Percentiles rank a stretch among this genome's conserved stretches.
Conservation (phyloP, 202 grass and related monocot species). For the Miscanthus sacchariflorus region DNA sequence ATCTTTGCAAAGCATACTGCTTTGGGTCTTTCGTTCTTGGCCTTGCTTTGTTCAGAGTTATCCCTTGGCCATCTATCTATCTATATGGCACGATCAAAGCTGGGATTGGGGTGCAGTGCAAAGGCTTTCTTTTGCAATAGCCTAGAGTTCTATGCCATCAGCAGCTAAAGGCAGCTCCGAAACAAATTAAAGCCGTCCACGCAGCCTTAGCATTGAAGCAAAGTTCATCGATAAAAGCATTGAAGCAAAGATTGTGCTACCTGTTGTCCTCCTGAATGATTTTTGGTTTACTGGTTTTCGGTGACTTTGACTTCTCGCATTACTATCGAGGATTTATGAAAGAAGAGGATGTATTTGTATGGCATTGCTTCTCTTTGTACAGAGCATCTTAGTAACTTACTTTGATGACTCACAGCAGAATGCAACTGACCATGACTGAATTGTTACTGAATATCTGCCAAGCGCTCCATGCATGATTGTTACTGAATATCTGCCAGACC, state of each 20-base stretch:
- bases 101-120: background rate
- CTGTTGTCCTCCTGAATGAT: constrained; percentile 33
- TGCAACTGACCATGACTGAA: background rate
- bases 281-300: constrained; percentile 40
- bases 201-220: constrained; percentile 56
- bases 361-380: background rate
- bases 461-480: background rate
- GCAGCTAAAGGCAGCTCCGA: background rate
- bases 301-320: constrained; percentile 2
- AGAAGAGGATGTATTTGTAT: background rate
- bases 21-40: constrained; percentile 30
- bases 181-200: constrained; percentile 5
- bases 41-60: constrained; percentile 43
- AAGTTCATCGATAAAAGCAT: constrained; percentile 30
- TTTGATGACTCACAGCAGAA: constrained; percentile 17
- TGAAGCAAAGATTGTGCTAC: constrained; percentile 35
- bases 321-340: constrained; percentile 25
- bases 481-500: background rate
- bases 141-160: constrained; percentile 7
- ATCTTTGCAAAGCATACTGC: constrained; percentile 24
- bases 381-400: background rate
- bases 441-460: background rate
- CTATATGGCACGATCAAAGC: background rate
- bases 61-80: constrained; percentile 11
- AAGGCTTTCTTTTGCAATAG: constrained; percentile 35